phyloP scores from a whole-genome alignment of 176 grass and related monocot species.

The Calamus simplicifolius region DNA sequence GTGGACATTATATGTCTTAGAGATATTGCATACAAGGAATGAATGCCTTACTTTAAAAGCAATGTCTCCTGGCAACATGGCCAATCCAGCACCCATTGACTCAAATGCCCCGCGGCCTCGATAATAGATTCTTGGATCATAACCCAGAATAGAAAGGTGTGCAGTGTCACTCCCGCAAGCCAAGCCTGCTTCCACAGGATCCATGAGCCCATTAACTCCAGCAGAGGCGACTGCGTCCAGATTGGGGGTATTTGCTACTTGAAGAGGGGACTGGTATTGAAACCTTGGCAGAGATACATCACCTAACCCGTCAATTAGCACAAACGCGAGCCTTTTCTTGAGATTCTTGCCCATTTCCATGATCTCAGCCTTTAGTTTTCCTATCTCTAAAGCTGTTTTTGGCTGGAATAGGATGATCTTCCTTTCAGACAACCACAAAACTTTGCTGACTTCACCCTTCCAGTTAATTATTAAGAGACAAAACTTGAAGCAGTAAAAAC shows the following conservation, averaged over 20 bases:
- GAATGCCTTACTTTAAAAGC: constrained; percentile 67
- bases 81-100: constrained; percentile 87
- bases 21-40: background rate
- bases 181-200: constrained; percentile 78
- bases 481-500: too few relatives aligned
- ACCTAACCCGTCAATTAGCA: constrained; percentile 78
- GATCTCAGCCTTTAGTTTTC: background rate
- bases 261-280: constrained; percentile 33
- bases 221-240: constrained; percentile 66
- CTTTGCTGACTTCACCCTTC: too few relatives aligned
- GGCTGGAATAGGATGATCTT: too few relatives aligned
- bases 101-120: constrained; percentile 87
- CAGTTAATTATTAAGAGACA: too few relatives aligned
- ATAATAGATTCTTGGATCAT: constrained; percentile 82
- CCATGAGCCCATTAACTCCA: constrained; percentile 84
- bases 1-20: too few relatives aligned
- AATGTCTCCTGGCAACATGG: constrained; percentile 93
- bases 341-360: background rate
- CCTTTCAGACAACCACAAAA: too few relatives aligned
- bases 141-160: constrained; percentile 84
- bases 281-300: constrained; percentile 64
- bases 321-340: constrained; percentile 51
- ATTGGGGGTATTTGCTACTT: constrained; percentile 33
- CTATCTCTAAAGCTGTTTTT: too few relatives aligned
- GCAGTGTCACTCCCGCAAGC: constrained; percentile 92